phyloP scores from a whole-genome alignment of 2,329 filamentous ascomycete species.

The Coniella lustricola region DNA sequence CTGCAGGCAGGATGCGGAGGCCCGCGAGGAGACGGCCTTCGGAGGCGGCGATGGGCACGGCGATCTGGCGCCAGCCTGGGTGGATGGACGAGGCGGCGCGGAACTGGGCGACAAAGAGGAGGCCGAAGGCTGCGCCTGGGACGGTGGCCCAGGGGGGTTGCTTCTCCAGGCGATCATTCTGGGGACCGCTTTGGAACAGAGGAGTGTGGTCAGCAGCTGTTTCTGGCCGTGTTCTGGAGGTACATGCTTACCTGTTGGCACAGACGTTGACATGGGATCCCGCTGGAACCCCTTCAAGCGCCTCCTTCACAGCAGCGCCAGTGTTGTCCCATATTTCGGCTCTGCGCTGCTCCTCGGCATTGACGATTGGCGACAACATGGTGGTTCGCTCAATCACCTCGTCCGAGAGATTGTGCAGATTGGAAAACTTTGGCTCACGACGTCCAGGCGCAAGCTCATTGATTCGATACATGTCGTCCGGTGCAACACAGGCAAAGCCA shows the following conservation, averaged over 20 bases:
- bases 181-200: not conserved
- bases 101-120: constrained; percentile 11
- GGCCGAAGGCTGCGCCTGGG: constrained; percentile 3
- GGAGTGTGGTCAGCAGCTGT: too few relatives aligned
- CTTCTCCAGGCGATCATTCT: not conserved
- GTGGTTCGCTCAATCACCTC: not conserved
- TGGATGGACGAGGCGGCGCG: constrained; percentile 6
- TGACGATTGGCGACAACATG: not conserved
- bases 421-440: constrained; percentile 6
- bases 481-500: not conserved
- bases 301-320: not conserved
- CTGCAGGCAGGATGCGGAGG: constrained; percentile 5
- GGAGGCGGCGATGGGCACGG: constrained; percentile 4
- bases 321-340: not conserved
- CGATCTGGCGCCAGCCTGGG: constrained; percentile 12
- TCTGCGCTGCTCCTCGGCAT: not conserved
- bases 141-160: constrained; percentile 3
- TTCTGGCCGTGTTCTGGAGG: not conserved
- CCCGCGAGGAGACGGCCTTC: constrained; percentile 11
- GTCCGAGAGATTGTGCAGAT: constrained; percentile 9
- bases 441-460: constrained; percentile 2
- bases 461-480: constrained; percentile 9
- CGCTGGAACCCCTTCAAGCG: constrained; percentile 2
- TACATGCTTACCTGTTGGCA: constrained; percentile 6
- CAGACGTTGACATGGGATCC: constrained; percentile 11